Evolutionary conservation across 805 yeast genomes (phyloP), one percentile per base, ranked within the genome.

Genomic region (Pichia sporocuriosa): DNA sequence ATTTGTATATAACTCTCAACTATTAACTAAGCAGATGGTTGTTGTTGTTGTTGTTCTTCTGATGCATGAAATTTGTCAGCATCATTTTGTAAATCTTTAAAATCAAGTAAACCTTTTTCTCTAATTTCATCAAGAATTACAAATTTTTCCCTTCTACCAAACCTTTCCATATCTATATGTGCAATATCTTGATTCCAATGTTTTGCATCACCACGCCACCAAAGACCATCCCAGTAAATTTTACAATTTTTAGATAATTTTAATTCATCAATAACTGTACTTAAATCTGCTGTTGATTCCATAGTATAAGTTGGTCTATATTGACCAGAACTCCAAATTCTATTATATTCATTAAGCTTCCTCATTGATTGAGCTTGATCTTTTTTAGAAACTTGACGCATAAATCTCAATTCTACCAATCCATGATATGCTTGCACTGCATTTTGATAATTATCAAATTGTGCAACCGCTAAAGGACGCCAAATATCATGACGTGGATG

Each of bases 231-330:
- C 97, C 97, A 89, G 52, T 69, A 72, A 20, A 87, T 67, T 34
- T 67, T 73, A 29, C 81, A 67, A 23, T 43, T 39, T 15, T 47
- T 38, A 15, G 26, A 42, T 49, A 67, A 67, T 37, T 68, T 69
- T 47, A 80, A 69, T 46, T 79, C 81, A 42, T 82, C 88, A n/a
- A 82, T 67, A 10, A 81, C 80, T 39, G 77, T 71, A 25, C 77
- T 65, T 49, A 89, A 65, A 63, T 89, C 97, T 6, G 96, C 85
- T 23, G 86, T 87, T 1, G 96, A 84, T 61, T 89, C 97, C 61
- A 86, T 95, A 11, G 94, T 70, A 63, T 81, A 85, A 0, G 93
- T 79, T 21, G 97, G 97, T 57, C 96, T 76, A 67, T 74, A 90
- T 63, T 85, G 95, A 35, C 86, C 90, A 43, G 82, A 76, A 59